These are phyloP conservation scores for Penstemon davidsonii DNA, from an alignment of 257 asterid species.

Conservation along the genomic window DNA sequence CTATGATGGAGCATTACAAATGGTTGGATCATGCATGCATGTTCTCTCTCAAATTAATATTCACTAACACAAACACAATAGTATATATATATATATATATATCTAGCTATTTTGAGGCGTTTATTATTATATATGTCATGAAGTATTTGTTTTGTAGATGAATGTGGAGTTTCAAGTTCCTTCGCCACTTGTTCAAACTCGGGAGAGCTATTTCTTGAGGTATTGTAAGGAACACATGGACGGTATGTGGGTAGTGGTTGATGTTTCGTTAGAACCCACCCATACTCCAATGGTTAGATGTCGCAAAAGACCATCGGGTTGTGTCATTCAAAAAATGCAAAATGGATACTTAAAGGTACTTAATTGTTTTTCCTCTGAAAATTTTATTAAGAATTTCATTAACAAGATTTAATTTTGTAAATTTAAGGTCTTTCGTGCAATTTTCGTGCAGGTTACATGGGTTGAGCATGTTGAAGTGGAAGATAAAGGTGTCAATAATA, in stretches of 20 bases:
- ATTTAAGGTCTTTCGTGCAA: background rate
- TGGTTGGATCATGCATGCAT: slow-evolving; percentile 29
- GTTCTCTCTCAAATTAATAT: background rate
- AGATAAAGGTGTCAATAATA: slow-evolving; percentile 25
- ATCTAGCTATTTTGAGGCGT: too few species aligned
- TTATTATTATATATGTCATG: too few species aligned
- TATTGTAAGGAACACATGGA: slow-evolving; percentile 36
- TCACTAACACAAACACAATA: background rate
- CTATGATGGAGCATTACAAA: slow-evolving; percentile 37
- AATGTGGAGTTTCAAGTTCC: slow-evolving; percentile 56
- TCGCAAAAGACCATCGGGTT: slow-evolving; percentile 63
- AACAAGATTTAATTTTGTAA: too few species aligned
- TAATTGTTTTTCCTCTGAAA: background rate
- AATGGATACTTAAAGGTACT: slow-evolving; percentile 52
- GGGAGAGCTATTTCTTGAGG: slow-evolving; percentile 44
- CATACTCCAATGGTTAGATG: slow-evolving; percentile 18
- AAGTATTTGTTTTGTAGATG: slow-evolving; percentile 34
- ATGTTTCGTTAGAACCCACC: slow-evolving; percentile 48
- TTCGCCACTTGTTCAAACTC: slow-evolving; percentile 48
- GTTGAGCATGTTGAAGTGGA: slow-evolving; percentile 58
- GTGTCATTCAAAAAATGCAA: slow-evolving; percentile 44
- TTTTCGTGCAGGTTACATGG: slow-evolving; percentile 47
- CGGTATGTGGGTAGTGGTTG: slow-evolving; percentile 53
- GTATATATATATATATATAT: background rate
- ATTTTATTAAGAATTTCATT: background rate